Evolutionary conservation across 2,329 filamentous ascomycete genomes (phyloP).

Genomic region (Colletotrichum paranaense): DNA sequence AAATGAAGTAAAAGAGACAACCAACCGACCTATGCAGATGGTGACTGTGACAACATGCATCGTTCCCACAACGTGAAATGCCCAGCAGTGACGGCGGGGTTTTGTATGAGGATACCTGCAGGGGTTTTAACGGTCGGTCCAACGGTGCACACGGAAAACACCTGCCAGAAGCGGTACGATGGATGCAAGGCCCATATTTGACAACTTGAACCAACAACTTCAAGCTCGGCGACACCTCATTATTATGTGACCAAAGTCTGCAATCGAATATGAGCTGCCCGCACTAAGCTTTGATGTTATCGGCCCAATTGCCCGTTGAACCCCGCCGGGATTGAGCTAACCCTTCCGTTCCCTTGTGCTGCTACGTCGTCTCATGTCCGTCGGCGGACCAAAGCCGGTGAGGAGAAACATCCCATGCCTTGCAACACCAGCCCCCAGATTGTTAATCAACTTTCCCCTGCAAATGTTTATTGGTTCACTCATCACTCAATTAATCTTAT

Average conservation of each 20-base stretch:
- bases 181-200: background rate
- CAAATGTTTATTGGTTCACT: background rate
- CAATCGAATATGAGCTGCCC: too few species aligned
- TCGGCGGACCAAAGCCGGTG: background rate
- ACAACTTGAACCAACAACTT: background rate
- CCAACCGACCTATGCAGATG: background rate
- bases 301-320: background rate
- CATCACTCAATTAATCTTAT: background rate
- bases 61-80: background rate
- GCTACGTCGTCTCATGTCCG: conserved; percentile 2
- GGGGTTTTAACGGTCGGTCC: background rate
- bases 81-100: too few species aligned
- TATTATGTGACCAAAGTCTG: background rate
- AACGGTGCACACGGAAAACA: background rate
- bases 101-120: background rate
- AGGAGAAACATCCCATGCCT: background rate
- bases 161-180: background rate
- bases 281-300: too few species aligned
- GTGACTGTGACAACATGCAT: background rate
- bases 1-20: conserved; percentile 29
- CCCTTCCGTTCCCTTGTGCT: background rate
- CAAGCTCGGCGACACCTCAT: background rate
- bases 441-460: background rate
- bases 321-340: background rate
- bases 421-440: background rate